Base-by-base conservation (phyloP, 164 flowering plant species). In the Vitis amurensis region DNA sequence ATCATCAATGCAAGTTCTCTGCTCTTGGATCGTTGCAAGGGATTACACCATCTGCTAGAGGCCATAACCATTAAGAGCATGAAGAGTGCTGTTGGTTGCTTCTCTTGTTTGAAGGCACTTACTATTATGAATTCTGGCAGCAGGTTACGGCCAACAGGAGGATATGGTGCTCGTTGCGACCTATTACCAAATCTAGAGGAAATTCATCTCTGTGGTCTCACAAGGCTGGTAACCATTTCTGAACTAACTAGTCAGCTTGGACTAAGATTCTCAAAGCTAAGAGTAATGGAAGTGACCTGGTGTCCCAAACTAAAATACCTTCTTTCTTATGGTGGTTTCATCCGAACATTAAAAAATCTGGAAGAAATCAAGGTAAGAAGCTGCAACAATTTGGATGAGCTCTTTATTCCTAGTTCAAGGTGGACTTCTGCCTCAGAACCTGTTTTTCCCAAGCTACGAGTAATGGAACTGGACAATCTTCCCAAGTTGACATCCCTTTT, bases 121-220 rank as follows among this genome's bases (percentile, higher is more conserved):
- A 58, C 74, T 8, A 65, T 71, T 15, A 9, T 30, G 6, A 50
- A 37, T 13, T 64, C 53, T 31, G n/a, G 13, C n/a, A 11, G 31
- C 56, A n/a, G 13, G 13, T 37, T 37, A 37, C 64, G 49, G 50
- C 27, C 1, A 16, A 27, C 64, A 59, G 51, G 51, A 50, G 60
- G 8, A 50, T 63, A 1, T 30, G 14, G 5, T 13, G 63, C 68
- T 2, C 50, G 13, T 8, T 10, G 11, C 29, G 68, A 71, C 31
- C 29, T 71, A 6, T 53, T 71, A 16, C 74, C 74, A 50, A 64
- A 71, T 29, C 3, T 71, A 16, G 74, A 71, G 58, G 58, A 71
- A 59, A 49, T 71, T 44, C 31, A 58, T 57, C 63, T 71, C 58
- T 55, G 12, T 12, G 6, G 7, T 37, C 44, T 37, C 44, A 37